These are phyloP conservation scores for Marsdenia floribunda DNA, from an alignment of 257 asterid genomes.

Conservation along the genomic window DNA sequence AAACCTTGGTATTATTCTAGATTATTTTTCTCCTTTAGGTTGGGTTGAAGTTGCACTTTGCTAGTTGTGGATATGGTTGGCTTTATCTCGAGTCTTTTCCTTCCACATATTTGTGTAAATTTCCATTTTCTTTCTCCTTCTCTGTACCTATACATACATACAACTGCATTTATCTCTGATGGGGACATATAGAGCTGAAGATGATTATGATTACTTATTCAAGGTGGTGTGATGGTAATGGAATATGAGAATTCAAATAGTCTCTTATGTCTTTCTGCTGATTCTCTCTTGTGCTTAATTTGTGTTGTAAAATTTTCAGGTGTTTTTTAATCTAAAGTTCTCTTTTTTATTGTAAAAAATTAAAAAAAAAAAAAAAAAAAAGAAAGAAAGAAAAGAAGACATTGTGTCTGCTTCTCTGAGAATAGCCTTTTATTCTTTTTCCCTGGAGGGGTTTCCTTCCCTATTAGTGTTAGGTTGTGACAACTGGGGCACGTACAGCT, in stretches of 20 bases:
- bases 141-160: too few species aligned
- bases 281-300: neutral
- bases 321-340: neutral
- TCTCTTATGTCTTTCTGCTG: too few species aligned
- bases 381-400: too few species aligned
- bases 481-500: neutral
- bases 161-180: slow-evolving; percentile 15
- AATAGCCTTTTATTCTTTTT: too few species aligned
- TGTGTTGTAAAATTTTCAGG: neutral
- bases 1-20: slow-evolving; percentile 62
- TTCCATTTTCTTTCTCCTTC: too few species aligned
- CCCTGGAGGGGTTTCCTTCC: neutral
- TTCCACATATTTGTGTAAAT: too few species aligned
- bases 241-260: too few species aligned
- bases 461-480: neutral
- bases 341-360: too few species aligned
- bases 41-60: neutral
- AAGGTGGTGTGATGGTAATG: slow-evolving; percentile 13
- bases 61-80: neutral
- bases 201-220: slow-evolving; percentile 15
- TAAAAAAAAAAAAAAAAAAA: too few species aligned
- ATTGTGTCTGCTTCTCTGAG: neutral
- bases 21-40: neutral
- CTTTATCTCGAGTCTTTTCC: too few species aligned
- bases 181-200: slow-evolving; percentile 49